Conservation (phyloP, 129 eudicot genomes). For the Dittrichia graveolens region DNA sequence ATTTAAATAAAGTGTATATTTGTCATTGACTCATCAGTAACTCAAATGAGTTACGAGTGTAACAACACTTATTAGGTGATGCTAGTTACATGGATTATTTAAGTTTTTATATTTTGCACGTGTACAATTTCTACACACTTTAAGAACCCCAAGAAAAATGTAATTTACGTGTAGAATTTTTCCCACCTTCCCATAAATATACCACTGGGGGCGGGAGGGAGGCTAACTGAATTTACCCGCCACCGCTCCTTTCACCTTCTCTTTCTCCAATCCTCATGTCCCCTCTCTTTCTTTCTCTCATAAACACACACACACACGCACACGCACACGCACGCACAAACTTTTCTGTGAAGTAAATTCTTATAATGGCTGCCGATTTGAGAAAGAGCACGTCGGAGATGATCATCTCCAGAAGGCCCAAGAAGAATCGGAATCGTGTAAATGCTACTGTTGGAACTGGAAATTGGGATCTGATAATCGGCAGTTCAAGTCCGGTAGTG, state of each 20-base stretch:
- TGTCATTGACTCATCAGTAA: too few species aligned
- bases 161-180: slow-evolving; percentile 25
- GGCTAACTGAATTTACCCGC: slow-evolving; percentile 43
- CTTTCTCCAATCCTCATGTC: slow-evolving; percentile 27
- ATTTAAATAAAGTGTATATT: too few species aligned
- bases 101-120: too few species aligned
- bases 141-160: background rate
- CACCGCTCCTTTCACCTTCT: slow-evolving; percentile 38
- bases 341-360: background rate
- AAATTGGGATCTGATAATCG: background rate
- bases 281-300: background rate
- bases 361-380: slow-evolving; percentile 38
- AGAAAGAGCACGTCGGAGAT: slow-evolving; percentile 41
- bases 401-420: slow-evolving; percentile 38
- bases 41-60: too few species aligned
- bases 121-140: background rate
- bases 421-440: slow-evolving; percentile 23
- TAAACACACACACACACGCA: too few species aligned
- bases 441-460: background rate
- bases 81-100: too few species aligned
- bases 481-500: slow-evolving; percentile 21
- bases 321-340: background rate
- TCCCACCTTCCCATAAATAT: slow-evolving; percentile 23
- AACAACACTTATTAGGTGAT: too few species aligned
- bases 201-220: background rate